Base-by-base conservation (phyloP, 2,329 filamentous ascomycete genomes). In the Beauveria sp. region DNA sequence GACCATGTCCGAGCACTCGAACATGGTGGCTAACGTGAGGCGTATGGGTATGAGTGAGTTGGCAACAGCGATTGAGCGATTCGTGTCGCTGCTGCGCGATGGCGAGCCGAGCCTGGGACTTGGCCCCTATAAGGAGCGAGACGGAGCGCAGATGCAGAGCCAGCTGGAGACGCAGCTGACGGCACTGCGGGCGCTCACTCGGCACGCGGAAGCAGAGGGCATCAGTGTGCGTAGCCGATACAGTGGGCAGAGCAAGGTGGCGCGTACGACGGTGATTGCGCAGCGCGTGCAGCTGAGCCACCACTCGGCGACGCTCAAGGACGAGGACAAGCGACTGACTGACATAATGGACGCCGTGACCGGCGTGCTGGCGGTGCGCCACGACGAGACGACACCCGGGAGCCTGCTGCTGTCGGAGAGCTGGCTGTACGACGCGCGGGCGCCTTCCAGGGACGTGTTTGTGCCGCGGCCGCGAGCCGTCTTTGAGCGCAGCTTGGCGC, bases 231-330 rank as follows among this genome's bases (percentile, higher is more conserved):
- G 87, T 64, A 96, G 88, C 74, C 88, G 88, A 70, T 89, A 95
- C 72, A 88, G 88, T 67, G 81, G 88, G 12, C 87, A 88, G 65
- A 83, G 83, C 74, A 87, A 85, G 65, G 85, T 88, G 49, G 75
- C 91, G 46, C 82, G 91, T 50, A 91, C 90, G 1, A 93, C 90
- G 0, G 85, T 93, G 38, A 85, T 93, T 56, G 89, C 89, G 18
- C 89, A 93, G 69, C 89, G 90, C 70, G 89, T 95, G 20, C 87
- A 92, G 69, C 79, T 95, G 46, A 91, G 88, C 74, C 88, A 86
- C 65, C 87, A 92, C 70, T 87, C 87, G 66, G 86, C 89, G 1
- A 79, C 83, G 3, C 79, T 93, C 31, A 89, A 88, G 0, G 81
- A 87, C 50, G 80, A 88, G 66, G 90, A 93, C 74, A 85, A 83